Percentiles rank a stretch among this genome's conserved stretches.
These are phyloP conservation scores for Cercospora nicotianae DNA, from an alignment of 2,329 filamentous ascomycete genomes.

Conservation along the genomic window DNA sequence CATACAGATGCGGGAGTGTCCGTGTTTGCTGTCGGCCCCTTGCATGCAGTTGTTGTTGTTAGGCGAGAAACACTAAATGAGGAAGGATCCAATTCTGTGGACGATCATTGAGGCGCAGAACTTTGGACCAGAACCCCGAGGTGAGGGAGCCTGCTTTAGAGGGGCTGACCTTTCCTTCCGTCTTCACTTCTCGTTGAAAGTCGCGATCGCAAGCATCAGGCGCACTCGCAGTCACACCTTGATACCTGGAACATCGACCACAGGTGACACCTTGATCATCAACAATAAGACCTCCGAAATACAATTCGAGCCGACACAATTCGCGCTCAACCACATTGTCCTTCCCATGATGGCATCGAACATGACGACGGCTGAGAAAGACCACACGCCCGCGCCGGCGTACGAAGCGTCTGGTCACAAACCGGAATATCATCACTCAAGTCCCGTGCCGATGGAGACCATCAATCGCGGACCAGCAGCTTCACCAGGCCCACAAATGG, in stretches of 20 bases:
- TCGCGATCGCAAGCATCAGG: neutral
- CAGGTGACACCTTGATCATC: neutral
- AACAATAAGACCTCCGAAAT: neutral
- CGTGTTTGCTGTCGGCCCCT: neutral
- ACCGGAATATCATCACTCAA: neutral
- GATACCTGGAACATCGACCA: neutral
- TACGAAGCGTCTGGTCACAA: neutral
- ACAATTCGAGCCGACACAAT: neutral
- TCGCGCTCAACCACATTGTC: neutral
- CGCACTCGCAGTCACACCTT: neutral
- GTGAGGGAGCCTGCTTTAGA: neutral
- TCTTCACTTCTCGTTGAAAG: neutral
- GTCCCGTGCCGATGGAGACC: neutral
- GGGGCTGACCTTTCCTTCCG: neutral
- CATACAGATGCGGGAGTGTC: neutral
- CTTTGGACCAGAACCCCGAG: neutral
- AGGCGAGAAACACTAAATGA: neutral
- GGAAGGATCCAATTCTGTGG: slow-evolving; percentile 7
- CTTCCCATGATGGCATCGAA: neutral
- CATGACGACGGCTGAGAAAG: neutral
- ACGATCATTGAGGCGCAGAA: slow-evolving; percentile 9
- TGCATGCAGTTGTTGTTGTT: neutral
- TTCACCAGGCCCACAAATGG: slow-evolving; percentile 13
- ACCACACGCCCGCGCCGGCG: neutral
- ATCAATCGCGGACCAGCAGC: slow-evolving; percentile 3